Evolutionary conservation across 2,329 filamentous ascomycete genomes (phyloP).

Genomic region (Ceratocystis lukuohia): DNA sequence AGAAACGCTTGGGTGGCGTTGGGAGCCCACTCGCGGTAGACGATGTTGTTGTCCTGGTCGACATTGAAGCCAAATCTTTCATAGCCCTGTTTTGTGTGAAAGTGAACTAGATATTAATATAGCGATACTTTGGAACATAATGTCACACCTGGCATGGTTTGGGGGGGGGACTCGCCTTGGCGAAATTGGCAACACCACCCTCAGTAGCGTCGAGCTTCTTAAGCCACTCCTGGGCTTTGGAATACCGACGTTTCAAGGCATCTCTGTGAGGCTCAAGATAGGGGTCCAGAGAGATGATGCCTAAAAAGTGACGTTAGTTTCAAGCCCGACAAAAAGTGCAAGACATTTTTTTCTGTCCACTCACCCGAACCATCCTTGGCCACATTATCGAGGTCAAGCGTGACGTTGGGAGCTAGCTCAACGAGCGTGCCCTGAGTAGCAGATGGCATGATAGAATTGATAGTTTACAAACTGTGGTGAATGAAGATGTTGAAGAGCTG

Average conservation of each 20-base stretch:
- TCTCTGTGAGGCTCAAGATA: constrained; percentile 79
- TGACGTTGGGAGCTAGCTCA: constrained; percentile 19
- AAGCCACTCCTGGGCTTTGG: constrained; percentile 76
- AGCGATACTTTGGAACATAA: not conserved
- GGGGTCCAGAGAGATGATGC: constrained; percentile 75
- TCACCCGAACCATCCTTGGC: constrained; percentile 61
- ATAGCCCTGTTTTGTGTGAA: constrained; percentile 46
- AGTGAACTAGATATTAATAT: not conserved
- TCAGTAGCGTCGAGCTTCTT: constrained; percentile 68
- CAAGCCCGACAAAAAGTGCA: not conserved
- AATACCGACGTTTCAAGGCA: constrained; percentile 60
- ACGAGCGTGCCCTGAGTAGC: constrained; percentile 14
- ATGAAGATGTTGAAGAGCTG: not conserved
- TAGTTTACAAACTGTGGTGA: not conserved
- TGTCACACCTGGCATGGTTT: not conserved
- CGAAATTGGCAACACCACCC: constrained; percentile 85
- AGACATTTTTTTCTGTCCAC: constrained; percentile 21
- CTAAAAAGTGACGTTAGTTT: constrained; percentile 32
- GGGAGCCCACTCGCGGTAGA: constrained; percentile 92
- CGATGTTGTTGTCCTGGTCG: constrained; percentile 66
- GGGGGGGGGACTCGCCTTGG: constrained; percentile 40
- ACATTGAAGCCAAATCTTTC: constrained; percentile 81
- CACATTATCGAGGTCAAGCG: constrained; percentile 24
- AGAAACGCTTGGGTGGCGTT: constrained; percentile 74
- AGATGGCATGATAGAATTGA: constrained; percentile 13